A percentile compares a stretch with the other conserved stretches of the same genome.
These are phyloP conservation scores for Pilobolus umbonatus DNA, from an alignment of 192 early-diverging fungal species.

Conservation along the genomic window DNA sequence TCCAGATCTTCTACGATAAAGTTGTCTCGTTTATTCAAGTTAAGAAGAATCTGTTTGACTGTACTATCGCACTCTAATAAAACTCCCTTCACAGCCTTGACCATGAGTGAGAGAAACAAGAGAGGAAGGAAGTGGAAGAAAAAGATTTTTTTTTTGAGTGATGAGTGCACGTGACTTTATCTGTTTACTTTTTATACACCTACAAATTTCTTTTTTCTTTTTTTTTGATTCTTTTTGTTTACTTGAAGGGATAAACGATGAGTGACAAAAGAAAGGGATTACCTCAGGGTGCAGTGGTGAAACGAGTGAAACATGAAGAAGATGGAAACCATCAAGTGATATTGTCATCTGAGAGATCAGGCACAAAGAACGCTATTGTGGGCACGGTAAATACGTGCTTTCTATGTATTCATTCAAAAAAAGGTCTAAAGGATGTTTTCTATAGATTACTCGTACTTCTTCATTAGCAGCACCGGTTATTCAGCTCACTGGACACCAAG, in stretches of 20 bases:
- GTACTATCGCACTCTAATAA: conserved; percentile 71
- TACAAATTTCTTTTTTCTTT: too few relatives aligned
- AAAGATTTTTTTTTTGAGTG: not conserved
- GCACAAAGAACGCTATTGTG: conserved; percentile 31
- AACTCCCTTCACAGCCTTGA: conserved; percentile 37
- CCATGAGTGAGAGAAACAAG: conserved; percentile 23
- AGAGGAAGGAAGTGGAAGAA: not conserved
- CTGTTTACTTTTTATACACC: too few relatives aligned
- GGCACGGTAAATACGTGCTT: conserved; percentile 26
- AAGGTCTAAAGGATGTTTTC: not conserved
- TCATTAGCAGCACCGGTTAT: conserved; percentile 81
- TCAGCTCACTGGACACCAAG: conserved; percentile 74
- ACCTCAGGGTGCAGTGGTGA: conserved; percentile 12
- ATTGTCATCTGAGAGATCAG: conserved; percentile 24
- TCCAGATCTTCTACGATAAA: conserved; percentile 86
- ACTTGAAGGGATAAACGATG: not conserved
- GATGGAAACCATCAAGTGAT: conserved; percentile 9
- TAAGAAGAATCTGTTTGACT: conserved; percentile 70
- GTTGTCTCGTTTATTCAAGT: conserved; percentile 56
- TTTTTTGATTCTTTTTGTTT: not conserved
- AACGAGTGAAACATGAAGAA: conserved; percentile 18
- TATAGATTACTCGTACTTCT: conserved; percentile 58
- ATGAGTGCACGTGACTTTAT: too few relatives aligned
- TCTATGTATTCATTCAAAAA: not conserved
- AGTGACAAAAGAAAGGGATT: conserved; percentile 28